Conservation (phyloP, 1,139 yeast genomes). For the Candida glucosophila region DNA sequence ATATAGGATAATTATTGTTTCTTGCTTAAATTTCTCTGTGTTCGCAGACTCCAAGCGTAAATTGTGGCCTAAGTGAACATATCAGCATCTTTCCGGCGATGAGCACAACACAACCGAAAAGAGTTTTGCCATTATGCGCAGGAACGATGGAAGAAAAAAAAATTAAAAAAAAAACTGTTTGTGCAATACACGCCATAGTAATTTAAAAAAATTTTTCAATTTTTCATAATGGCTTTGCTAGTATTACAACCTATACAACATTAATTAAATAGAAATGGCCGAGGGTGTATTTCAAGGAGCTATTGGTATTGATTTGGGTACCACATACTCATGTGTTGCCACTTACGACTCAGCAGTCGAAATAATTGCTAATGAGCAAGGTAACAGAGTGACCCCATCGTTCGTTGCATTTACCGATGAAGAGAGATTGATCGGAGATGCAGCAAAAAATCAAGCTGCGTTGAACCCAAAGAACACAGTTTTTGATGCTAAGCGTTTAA, state of each 20-base stretch:
- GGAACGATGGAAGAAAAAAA: no score
- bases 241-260: slow-evolving; percentile 6
- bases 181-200: slow-evolving; percentile 3
- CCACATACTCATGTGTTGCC: slow-evolving; percentile 98
- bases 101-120: no score
- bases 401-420: slow-evolving; percentile 96
- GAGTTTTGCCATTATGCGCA: no score
- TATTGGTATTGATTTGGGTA: slow-evolving; percentile 99
- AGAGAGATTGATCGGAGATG: slow-evolving; percentile 98
- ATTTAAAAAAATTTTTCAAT: slow-evolving; percentile 4
- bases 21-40: no score
- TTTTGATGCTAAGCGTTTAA: slow-evolving; percentile 96
- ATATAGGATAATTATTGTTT: no score
- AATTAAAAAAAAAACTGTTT: no score
- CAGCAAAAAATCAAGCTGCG: slow-evolving; percentile 99
- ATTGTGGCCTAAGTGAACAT: no score
- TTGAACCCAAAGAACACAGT: slow-evolving; percentile 94
- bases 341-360: slow-evolving; percentile 84
- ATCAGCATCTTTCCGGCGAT: no score
- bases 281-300: slow-evolving; percentile 99
- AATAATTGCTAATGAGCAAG: slow-evolving; percentile 97
- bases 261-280: slow-evolving; percentile 48
- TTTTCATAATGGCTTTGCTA: slow-evolving; percentile 9
- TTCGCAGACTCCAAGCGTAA: no score
- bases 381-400: slow-evolving; percentile 98